Conservation (phyloP, 495 filamentous ascomycete species). For the Hyaloscypha bicolor region DNA sequence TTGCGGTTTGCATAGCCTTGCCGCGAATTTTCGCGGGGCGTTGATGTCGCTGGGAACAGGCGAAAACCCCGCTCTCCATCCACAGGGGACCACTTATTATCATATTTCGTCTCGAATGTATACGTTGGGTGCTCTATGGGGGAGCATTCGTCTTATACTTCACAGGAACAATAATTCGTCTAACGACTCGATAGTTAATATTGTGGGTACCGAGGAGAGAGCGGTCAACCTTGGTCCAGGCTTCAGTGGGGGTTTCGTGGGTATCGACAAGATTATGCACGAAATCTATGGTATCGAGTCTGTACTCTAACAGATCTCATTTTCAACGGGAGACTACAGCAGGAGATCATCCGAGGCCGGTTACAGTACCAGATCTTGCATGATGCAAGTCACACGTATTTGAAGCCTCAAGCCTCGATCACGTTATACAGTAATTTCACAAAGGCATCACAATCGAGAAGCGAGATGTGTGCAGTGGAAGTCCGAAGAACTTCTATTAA, state of each 20-base stretch:
- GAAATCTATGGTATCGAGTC: not conserved
- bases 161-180: not conserved
- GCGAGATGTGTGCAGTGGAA: not conserved
- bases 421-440: not conserved
- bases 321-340: not conserved
- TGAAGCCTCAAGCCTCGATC: conserved; percentile 1
- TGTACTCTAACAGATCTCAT: not conserved
- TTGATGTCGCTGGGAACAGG: conserved; percentile 9
- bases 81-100: not conserved
- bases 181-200: not conserved
- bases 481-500: not conserved
- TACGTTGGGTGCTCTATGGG: not conserved
- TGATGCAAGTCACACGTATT: conserved; percentile 1
- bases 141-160: not conserved
- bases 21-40: conserved; percentile 21
- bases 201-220: not conserved
- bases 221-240: not conserved
- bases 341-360: not conserved
- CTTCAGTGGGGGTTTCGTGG: not conserved
- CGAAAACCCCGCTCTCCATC: not conserved
- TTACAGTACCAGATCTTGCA: conserved; percentile 9
- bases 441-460: not conserved
- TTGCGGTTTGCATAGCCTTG: conserved; percentile 3
- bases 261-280: not conserved
- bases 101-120: not conserved